Conservation (phyloP, 768 basidiomycete species). For the Hygrocybe coccinea region DNA sequence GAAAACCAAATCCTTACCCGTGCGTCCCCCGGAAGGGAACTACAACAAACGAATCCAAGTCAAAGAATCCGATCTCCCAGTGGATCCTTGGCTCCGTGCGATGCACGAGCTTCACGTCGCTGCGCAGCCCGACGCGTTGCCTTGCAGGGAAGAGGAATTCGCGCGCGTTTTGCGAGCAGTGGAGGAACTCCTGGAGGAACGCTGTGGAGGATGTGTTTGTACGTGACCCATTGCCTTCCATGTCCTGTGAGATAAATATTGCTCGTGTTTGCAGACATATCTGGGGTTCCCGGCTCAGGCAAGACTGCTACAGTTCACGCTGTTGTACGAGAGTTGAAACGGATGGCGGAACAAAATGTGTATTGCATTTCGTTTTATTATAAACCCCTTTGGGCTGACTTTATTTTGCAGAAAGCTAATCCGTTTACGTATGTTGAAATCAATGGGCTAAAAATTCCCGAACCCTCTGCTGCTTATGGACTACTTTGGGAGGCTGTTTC, state of each 20-base stretch:
- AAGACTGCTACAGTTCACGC: constrained; percentile 98
- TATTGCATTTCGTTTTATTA: constrained; percentile 20
- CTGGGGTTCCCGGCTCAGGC: constrained; percentile 97
- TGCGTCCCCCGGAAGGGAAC: constrained; percentile 18
- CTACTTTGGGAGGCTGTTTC: constrained; percentile 92
- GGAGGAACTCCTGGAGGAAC: constrained; percentile 83
- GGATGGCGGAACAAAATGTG: constrained; percentile 79
- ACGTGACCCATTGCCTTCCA: constrained; percentile 30
- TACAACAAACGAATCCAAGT: not conserved
- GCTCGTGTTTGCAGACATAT: constrained; percentile 65
- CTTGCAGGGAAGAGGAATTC: constrained; percentile 86
- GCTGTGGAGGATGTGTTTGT: constrained; percentile 95
- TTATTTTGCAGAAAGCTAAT: constrained; percentile 66
- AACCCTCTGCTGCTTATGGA: constrained; percentile 87
- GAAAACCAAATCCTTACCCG: constrained; percentile 31
- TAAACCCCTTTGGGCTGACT: not conserved
- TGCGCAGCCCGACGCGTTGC: constrained; percentile 82
- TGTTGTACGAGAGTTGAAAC: constrained; percentile 82
- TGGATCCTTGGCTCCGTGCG: constrained; percentile 79
- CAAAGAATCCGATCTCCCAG: constrained; percentile 47
- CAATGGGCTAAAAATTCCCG: constrained; percentile 90
- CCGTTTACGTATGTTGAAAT: constrained; percentile 98
- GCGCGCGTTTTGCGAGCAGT: constrained; percentile 68
- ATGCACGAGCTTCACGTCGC: constrained; percentile 93
- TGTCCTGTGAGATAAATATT: constrained; percentile 6